Evolutionary conservation across 202 grass and related monocot genomes (phyloP).

Genomic region (Schoenoplectus tabernaemontani): DNA sequence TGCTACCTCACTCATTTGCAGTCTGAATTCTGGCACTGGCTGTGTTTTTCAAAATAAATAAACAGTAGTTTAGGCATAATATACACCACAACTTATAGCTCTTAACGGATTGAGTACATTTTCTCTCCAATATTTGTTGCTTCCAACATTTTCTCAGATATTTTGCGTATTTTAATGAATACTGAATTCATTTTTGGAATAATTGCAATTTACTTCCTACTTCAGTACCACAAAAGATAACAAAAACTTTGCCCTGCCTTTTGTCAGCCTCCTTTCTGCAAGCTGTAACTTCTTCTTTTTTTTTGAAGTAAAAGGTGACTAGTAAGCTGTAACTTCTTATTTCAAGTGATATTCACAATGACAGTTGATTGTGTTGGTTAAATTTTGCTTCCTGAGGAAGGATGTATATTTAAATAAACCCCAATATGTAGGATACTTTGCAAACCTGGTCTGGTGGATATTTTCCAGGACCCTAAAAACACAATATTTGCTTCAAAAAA

Average conservation of each 20-base stretch:
- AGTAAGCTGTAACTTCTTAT: not conserved
- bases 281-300: not conserved
- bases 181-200: not conserved
- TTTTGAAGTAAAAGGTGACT: too few species aligned
- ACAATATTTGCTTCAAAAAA: not conserved
- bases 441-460: not conserved
- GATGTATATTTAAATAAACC: constrained; percentile 1
- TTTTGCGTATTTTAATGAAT: not conserved
- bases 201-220: constrained; percentile 7
- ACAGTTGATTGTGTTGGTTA: not conserved
- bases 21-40: constrained; percentile 47
- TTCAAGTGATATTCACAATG: not conserved
- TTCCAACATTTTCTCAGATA: not conserved
- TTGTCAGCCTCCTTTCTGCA: not conserved
- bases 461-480: constrained; percentile 5
- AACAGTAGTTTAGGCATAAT: not conserved
- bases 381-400: not conserved
- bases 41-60: constrained; percentile 30
- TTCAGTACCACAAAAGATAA: not conserved
- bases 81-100: not conserved
- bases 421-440: not conserved
- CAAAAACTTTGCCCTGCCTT: not conserved
- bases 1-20: constrained; percentile 49
- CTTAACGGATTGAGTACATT: not conserved
- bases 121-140: not conserved